Percentiles rank a stretch among this genome's conserved stretches.
Evolutionary conservation across 768 basidiomycete species (phyloP).

Genomic region (Tylopilus sp.): DNA sequence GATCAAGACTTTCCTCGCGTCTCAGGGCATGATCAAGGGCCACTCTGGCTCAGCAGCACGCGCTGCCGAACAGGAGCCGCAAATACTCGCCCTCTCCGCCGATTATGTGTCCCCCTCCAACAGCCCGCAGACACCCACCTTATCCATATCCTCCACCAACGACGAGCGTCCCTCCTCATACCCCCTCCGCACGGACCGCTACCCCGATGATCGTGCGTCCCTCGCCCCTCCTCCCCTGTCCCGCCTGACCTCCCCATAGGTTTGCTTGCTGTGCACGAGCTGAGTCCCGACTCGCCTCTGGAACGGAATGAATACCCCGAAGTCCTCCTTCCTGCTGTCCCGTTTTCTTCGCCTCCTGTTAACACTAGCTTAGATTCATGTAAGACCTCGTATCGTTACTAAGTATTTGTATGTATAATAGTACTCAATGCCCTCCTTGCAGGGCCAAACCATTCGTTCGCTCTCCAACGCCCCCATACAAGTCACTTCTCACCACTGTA

Average conservation of each 20-base stretch:
- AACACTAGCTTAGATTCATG: slow-evolving; percentile 62
- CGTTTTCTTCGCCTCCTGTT: slow-evolving; percentile 34
- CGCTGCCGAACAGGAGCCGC: slow-evolving; percentile 51
- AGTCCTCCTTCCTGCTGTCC: slow-evolving; percentile 30
- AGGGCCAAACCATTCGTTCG: slow-evolving; percentile 37
- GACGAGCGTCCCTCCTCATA: slow-evolving; percentile 37
- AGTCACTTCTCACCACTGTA: slow-evolving; percentile 28
- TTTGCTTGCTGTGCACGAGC: slow-evolving; percentile 29
- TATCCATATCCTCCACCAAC: slow-evolving; percentile 42
- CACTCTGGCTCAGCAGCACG: slow-evolving; percentile 71
- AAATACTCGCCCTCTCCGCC: slow-evolving; percentile 48
- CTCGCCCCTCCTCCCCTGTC: not conserved
- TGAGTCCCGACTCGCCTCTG: slow-evolving; percentile 33
- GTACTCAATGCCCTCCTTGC: slow-evolving; percentile 61
- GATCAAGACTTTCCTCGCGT: slow-evolving; percentile 74
- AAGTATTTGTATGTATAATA: slow-evolving; percentile 62
- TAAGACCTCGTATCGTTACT: slow-evolving; percentile 73
- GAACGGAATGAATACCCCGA: slow-evolving; percentile 28
- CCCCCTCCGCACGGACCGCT: slow-evolving; percentile 28
- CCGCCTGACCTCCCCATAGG: slow-evolving; percentile 14
- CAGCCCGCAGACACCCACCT: slow-evolving; percentile 46
- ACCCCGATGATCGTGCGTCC: slow-evolving; percentile 30
- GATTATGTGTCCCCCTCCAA: slow-evolving; percentile 38
- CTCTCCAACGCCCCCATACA: slow-evolving; percentile 28
- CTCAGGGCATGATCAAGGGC: slow-evolving; percentile 88